phyloP scores from a whole-genome alignment of 1,139 yeast species.

The Candida neerlandica region DNA sequence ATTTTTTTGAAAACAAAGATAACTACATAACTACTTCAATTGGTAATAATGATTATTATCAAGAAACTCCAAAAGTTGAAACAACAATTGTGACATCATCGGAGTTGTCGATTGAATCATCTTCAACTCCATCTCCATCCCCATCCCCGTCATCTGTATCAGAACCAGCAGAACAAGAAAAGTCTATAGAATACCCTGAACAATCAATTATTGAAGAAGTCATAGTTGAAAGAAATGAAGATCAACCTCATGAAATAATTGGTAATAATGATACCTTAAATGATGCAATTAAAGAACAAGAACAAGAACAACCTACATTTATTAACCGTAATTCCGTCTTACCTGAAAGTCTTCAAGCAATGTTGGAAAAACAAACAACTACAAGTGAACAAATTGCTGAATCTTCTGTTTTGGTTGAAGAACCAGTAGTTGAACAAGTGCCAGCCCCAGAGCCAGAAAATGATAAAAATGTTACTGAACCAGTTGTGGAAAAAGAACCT shows the following conservation, averaged over 20 bases:
- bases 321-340: not conserved
- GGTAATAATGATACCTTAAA: not conserved
- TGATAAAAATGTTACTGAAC: conserved; percentile 7
- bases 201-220: conserved; percentile 8
- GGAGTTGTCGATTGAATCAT: too few relatives aligned
- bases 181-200: not conserved
- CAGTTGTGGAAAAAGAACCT: not conserved
- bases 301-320: not conserved
- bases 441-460: conserved; percentile 11
- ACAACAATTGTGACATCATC: conserved; percentile 12
- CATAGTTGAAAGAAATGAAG: not conserved
- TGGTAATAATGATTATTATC: not conserved
- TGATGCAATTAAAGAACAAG: not conserved
- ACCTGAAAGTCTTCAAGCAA: conserved; percentile 4
- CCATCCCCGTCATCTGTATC: conserved; percentile 1
- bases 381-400: conserved; percentile 4
- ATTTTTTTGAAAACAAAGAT: conserved; percentile 19
- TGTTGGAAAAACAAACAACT: not conserved
- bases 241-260: not conserved
- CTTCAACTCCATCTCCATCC: too few relatives aligned
- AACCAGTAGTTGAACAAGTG: conserved; percentile 7
- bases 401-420: conserved; percentile 6
- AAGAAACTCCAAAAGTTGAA: conserved; percentile 13
- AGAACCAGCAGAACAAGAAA: conserved; percentile 7
- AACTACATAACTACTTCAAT: conserved; percentile 18